A percentile compares a stretch with the other conserved stretches of the same genome.
Evolutionary conservation across 805 yeast species (phyloP).

Genomic region (Yamadazyma sp.): DNA sequence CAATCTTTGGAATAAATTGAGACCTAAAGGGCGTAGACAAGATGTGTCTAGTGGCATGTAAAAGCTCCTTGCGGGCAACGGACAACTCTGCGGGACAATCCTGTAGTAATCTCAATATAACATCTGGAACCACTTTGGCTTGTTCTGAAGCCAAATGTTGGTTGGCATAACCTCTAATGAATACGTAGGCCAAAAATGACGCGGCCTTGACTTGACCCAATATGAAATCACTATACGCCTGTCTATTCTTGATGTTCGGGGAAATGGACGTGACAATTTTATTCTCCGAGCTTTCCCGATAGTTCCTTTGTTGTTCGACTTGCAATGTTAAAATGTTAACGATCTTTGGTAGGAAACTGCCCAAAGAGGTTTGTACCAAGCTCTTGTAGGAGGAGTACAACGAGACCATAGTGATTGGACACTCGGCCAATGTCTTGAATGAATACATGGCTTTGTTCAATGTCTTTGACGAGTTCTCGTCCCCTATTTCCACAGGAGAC

Average conservation of each 20-base stretch:
- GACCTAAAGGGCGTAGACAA: constrained; percentile 83
- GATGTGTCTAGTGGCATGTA: constrained; percentile 95
- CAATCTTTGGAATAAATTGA: constrained; percentile 82
- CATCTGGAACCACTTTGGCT: constrained; percentile 72
- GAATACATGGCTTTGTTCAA: constrained; percentile 72
- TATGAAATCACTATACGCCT: constrained; percentile 83
- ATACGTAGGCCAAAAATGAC: constrained; percentile 88
- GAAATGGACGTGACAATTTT: constrained; percentile 68
- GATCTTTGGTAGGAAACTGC: constrained; percentile 77
- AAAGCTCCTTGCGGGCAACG: constrained; percentile 85
- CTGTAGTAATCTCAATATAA: constrained; percentile 79
- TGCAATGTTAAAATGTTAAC: constrained; percentile 72
- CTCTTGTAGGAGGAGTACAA: constrained; percentile 84
- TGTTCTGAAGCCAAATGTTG: constrained; percentile 48
- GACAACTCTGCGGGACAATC: constrained; percentile 95
- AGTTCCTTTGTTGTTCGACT: constrained; percentile 68
- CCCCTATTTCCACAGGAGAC: constrained; percentile 42
- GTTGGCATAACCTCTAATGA: constrained; percentile 78
- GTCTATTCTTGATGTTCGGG: constrained; percentile 70
- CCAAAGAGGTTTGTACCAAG: constrained; percentile 67
- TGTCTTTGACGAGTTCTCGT: constrained; percentile 47
- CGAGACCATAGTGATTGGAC: constrained; percentile 96
- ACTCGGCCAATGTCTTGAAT: constrained; percentile 89
- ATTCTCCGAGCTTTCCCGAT: constrained; percentile 49
- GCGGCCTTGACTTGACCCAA: constrained; percentile 95